These are phyloP conservation scores for Diaporthe capsici DNA, from an alignment of 2,329 filamentous ascomycete genomes.

Conservation along the genomic window DNA sequence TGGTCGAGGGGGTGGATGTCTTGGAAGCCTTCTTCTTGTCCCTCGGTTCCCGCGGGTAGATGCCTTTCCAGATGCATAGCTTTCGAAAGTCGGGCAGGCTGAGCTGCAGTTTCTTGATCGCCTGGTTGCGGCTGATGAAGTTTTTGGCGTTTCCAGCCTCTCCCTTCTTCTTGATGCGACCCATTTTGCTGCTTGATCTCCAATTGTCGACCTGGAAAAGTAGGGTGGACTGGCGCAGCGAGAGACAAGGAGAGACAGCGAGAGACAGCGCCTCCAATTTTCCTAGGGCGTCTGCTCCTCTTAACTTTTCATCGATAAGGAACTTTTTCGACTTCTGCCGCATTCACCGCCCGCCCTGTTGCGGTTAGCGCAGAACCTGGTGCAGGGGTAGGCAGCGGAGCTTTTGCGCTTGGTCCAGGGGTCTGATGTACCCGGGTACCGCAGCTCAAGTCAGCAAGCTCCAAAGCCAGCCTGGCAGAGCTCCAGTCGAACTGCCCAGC, in stretches of 20 bases:
- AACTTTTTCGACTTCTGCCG: slow-evolving; percentile 42
- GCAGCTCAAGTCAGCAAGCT: slow-evolving; percentile 14
- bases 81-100: slow-evolving; percentile 97
- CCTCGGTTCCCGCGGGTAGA: slow-evolving; percentile 96
- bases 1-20: slow-evolving; percentile 89
- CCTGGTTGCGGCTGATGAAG: slow-evolving; percentile 97
- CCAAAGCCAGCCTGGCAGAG: slow-evolving; percentile 37
- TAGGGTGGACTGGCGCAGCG: slow-evolving; percentile 44
- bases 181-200: slow-evolving; percentile 63
- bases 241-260: not conserved
- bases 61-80: slow-evolving; percentile 99
- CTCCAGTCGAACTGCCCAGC: slow-evolving; percentile 12
- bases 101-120: slow-evolving; percentile 97
- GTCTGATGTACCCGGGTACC: slow-evolving; percentile 20
- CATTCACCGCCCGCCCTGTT: slow-evolving; percentile 18
- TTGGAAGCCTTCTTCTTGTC: slow-evolving; percentile 98
- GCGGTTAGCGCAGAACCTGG: not conserved
- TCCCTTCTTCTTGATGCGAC: slow-evolving; percentile 91
- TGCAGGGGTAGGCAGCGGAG: not conserved
- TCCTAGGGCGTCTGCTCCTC: slow-evolving; percentile 49
- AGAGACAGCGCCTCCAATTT: slow-evolving; percentile 41
- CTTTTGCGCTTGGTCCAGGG: not conserved
- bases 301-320: slow-evolving; percentile 45
- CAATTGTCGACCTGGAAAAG: slow-evolving; percentile 35
- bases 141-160: slow-evolving; percentile 95